These are phyloP conservation scores for Novakomyces olei DNA, from an alignment of 805 yeast genomes.

Conservation along the genomic window DNA sequence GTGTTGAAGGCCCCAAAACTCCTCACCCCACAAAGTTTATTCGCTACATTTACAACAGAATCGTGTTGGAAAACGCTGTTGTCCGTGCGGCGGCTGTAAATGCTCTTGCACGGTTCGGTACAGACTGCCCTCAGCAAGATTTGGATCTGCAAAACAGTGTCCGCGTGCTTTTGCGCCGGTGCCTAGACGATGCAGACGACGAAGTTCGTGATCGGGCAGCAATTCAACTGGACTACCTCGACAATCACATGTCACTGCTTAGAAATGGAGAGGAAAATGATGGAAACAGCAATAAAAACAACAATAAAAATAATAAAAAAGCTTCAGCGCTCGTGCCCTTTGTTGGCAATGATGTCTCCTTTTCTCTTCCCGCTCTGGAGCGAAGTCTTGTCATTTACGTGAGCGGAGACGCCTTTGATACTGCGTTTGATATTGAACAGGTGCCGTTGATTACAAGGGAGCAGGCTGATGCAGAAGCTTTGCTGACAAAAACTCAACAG, in stretches of 20 bases:
- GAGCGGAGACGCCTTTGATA: slow-evolving; percentile 22
- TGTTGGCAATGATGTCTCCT: slow-evolving; percentile 44
- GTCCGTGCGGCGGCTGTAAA: slow-evolving; percentile 90
- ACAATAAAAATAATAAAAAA: no score
- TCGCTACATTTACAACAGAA: slow-evolving; percentile 89
- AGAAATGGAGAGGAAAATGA: no score
- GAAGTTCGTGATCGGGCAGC: slow-evolving; percentile 60
- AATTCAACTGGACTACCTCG: slow-evolving; percentile 14
- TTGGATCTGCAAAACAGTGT: slow-evolving; percentile 44
- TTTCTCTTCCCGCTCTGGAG: slow-evolving; percentile 60
- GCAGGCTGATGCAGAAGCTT: slow-evolving; percentile 17
- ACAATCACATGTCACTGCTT: no score
- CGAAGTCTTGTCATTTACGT: slow-evolving; percentile 53
- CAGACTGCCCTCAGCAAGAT: slow-evolving; percentile 48
- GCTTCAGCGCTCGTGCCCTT: slow-evolving; percentile 22
- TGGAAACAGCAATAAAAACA: no score
- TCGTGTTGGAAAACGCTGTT: slow-evolving; percentile 84
- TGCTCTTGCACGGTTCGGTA: slow-evolving; percentile 76
- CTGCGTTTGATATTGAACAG: slow-evolving; percentile 47
- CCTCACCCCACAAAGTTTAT: slow-evolving; percentile 72
- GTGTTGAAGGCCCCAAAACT: slow-evolving; percentile 83
- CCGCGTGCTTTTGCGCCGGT: slow-evolving; percentile 53
- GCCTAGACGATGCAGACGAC: slow-evolving; percentile 74
- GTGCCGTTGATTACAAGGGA: slow-evolving; percentile 31
- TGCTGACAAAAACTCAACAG: slow-evolving; percentile 28